Base-by-base conservation (phyloP, 768 basidiomycete genomes). In the Boletus rex-veris region DNA sequence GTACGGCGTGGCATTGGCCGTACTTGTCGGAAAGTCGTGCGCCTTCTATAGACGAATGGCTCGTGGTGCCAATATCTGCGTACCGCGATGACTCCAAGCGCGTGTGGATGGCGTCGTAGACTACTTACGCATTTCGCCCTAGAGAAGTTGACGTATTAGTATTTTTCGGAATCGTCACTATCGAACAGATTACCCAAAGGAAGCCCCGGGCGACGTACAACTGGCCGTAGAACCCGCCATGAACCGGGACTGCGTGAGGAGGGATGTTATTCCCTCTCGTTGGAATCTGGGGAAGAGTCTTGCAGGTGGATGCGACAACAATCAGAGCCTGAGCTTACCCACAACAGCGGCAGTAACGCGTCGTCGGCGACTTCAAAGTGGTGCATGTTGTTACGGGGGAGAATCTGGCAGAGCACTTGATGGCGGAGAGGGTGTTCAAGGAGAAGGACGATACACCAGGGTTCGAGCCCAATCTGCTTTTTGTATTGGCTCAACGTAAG, bases 121-220 rank as follows among this genome's bases (percentile, higher is more conserved):
- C 18, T 18, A 55, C 62, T 35, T 41, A 67, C 65, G 40, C 12
- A 51, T 53, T 53, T 66, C 62, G 35, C 58, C 62, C 64, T 66
- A 28, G 2, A 21, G 12, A 19, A 28, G 7, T 5, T 42, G 42
- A 33, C 5, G 8, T 2, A 19, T 65, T 30, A 64, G 58, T 21
- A 38, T 30, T n/a, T 21, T 2, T n/a, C 14, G 43, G 24, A 39
- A 45, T 45, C 19, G 38, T 15, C 30, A 16, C 26, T 19, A 33
- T 39, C 1, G 41, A 38, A 41, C 4, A 37, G 26, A 24, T 39
- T 46, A 66, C 64, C 52, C 39, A 14, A 16, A 66, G 26, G 8
- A 56, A 39, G 36, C 53, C 55, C 3, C 64, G 48, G 16, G 64
- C 64, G 48, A 67, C 44, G 40, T 67, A 65, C 3, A 56, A 38